Evolutionary conservation across 2,329 filamentous ascomycete species (phyloP).

Genomic region (Phyllosticta capitalensis): DNA sequence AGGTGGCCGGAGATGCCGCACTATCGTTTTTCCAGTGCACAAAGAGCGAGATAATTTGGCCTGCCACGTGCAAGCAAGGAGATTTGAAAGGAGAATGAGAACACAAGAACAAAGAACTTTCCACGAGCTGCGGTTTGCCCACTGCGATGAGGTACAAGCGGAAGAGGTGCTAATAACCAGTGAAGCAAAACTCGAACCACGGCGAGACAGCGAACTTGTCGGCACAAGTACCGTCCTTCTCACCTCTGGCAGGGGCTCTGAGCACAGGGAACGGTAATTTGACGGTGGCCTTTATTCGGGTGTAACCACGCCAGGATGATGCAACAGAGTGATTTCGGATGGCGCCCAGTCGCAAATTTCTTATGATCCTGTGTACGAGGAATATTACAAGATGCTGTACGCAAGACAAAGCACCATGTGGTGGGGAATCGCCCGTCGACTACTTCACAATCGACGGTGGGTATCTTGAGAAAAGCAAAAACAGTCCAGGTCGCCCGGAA

Average conservation of each 20-base stretch:
- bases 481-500: background rate
- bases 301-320: slow-evolving; percentile 2
- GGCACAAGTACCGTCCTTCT: background rate
- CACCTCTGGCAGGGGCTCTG: background rate
- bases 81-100: background rate
- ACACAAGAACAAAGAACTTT: background rate
- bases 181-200: background rate
- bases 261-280: background rate
- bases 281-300: slow-evolving; percentile 4
- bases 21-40: background rate
- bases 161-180: background rate
- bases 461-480: background rate
- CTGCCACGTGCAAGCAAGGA: background rate
- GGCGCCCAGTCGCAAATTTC: background rate
- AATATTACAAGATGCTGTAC: background rate
- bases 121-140: background rate
- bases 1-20: background rate
- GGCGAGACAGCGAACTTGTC: background rate
- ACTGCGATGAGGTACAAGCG: background rate
- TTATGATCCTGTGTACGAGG: background rate
- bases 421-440: background rate
- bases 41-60: background rate
- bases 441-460: background rate
- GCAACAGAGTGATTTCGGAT: slow-evolving; percentile 3
- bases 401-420: background rate